Evolutionary conservation across 768 basidiomycete genomes (phyloP).

Genomic region (Pilatotrama ljubarskyi): DNA sequence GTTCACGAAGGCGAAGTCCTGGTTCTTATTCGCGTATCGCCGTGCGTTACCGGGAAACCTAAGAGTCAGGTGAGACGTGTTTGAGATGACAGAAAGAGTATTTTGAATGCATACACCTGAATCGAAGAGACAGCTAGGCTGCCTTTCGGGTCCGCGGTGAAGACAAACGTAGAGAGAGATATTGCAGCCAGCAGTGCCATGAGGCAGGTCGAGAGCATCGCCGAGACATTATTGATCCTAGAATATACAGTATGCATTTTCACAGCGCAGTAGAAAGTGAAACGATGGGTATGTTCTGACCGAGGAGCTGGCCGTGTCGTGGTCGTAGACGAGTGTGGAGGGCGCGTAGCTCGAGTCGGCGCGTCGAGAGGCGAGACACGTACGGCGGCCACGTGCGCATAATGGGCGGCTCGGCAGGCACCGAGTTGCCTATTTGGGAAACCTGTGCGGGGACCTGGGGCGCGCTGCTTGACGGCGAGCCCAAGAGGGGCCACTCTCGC

Average conservation of each 20-base stretch:
- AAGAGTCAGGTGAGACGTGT: background rate
- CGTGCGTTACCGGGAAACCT: slow-evolving; percentile 33
- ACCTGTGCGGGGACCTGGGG: background rate
- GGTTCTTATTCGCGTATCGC: slow-evolving; percentile 58
- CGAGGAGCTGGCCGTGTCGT: background rate
- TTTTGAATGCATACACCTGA: slow-evolving; percentile 65
- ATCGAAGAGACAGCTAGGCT: slow-evolving; percentile 59
- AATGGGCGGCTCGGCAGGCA: slow-evolving; percentile 1
- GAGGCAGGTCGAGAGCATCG: slow-evolving; percentile 71
- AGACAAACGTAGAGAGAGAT: slow-evolving; percentile 70
- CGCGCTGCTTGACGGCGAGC: background rate
- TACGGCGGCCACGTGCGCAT: slow-evolving; percentile 7
- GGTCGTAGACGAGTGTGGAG: background rate
- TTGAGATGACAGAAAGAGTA: background rate
- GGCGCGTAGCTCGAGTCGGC: background rate
- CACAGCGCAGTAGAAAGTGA: background rate
- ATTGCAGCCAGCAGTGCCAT: slow-evolving; percentile 72
- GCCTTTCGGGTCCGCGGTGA: slow-evolving; percentile 59
- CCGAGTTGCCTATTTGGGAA: slow-evolving; percentile 1
- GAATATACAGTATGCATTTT: slow-evolving; percentile 71
- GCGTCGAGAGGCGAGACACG: slow-evolving; percentile 8
- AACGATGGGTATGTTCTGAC: background rate
- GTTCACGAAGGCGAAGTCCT: slow-evolving; percentile 78
- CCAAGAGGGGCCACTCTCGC: slow-evolving; percentile 1
- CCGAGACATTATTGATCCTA: slow-evolving; percentile 72